phyloP scores from a whole-genome alignment of 371 early-diverging fungal species.

The Mucor irregularis region DNA sequence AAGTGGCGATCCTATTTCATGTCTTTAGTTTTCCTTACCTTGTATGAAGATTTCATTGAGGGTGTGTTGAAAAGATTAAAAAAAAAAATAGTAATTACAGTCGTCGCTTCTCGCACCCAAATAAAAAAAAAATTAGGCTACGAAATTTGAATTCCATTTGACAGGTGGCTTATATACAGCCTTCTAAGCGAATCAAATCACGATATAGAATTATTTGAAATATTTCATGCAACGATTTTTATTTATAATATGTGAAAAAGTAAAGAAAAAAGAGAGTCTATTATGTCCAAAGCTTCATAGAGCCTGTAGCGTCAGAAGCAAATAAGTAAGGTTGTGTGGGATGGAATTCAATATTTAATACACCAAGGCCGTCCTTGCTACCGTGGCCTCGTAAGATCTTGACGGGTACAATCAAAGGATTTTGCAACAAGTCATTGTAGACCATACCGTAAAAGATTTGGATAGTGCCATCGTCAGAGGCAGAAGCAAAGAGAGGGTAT shows the following conservation, averaged over 20 bases:
- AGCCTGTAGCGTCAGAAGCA: conserved; percentile 76
- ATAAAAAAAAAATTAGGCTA: conserved; percentile 2
- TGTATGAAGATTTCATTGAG: conserved; percentile 29
- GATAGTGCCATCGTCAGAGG: conserved; percentile 91
- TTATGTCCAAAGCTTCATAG: conserved; percentile 80
- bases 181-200: neutral
- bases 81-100: conserved; percentile 1
- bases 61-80: neutral
- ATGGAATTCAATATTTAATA: conserved; percentile 88
- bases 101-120: too few relatives aligned
- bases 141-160: conserved; percentile 6
- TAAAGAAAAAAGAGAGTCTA: neutral
- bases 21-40: conserved; percentile 6
- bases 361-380: conserved; percentile 70
- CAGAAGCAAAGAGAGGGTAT: conserved; percentile 93
- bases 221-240: too few relatives aligned
- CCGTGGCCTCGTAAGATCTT: conserved; percentile 89
- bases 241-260: neutral
- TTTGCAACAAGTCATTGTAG: conserved; percentile 89
- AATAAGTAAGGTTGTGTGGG: conserved; percentile 97
- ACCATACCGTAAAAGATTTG: conserved; percentile 98
- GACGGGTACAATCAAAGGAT: conserved; percentile 97
- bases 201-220: too few relatives aligned
- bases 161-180: conserved; percentile 24
- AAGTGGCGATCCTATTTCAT: neutral